These are phyloP conservation scores for Metschnikowia reukaufii DNA, from an alignment of 805 yeast genomes.

Conservation along the genomic window DNA sequence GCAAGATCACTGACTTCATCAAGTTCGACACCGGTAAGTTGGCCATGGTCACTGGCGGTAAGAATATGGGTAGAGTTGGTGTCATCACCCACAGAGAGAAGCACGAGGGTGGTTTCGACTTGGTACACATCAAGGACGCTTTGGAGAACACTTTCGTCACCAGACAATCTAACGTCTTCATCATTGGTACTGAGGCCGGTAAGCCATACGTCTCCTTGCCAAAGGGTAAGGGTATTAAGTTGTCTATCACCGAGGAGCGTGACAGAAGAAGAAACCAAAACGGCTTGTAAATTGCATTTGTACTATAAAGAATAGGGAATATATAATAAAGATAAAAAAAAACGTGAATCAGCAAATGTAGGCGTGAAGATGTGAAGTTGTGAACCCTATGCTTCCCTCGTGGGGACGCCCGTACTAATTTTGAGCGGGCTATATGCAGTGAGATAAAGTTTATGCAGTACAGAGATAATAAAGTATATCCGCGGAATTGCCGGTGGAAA, in stretches of 20 bases:
- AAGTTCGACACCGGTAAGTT: constrained; percentile 88
- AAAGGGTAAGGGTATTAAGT: constrained; percentile 99
- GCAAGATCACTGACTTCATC: constrained; percentile 87
- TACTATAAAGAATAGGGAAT: background rate
- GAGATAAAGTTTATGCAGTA: background rate
- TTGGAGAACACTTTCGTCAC: constrained; percentile 95
- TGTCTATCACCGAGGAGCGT: constrained; percentile 95
- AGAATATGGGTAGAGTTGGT: constrained; percentile 98
- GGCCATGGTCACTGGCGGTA: constrained; percentile 96
- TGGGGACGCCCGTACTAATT: too few species aligned
- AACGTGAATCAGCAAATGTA: background rate
- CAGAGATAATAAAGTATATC: background rate
- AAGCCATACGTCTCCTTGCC: constrained; percentile 94
- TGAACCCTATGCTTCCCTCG: too few species aligned
- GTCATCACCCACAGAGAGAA: constrained; percentile 93
- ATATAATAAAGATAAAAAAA: background rate
- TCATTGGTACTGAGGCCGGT: constrained; percentile 87
- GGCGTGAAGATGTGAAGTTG: background rate
- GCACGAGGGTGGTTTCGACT: constrained; percentile 98
- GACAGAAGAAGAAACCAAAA: constrained; percentile 92
- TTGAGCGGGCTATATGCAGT: too few species aligned
- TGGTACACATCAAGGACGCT: constrained; percentile 94
- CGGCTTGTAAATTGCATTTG: constrained; percentile 25
- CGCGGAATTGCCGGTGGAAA: constrained; percentile 2
- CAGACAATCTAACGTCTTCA: constrained; percentile 89